These are phyloP conservation scores for Cutaneotrichosporon dermatis DNA, from an alignment of 1,284 basidiomycete species.

Conservation along the genomic window DNA sequence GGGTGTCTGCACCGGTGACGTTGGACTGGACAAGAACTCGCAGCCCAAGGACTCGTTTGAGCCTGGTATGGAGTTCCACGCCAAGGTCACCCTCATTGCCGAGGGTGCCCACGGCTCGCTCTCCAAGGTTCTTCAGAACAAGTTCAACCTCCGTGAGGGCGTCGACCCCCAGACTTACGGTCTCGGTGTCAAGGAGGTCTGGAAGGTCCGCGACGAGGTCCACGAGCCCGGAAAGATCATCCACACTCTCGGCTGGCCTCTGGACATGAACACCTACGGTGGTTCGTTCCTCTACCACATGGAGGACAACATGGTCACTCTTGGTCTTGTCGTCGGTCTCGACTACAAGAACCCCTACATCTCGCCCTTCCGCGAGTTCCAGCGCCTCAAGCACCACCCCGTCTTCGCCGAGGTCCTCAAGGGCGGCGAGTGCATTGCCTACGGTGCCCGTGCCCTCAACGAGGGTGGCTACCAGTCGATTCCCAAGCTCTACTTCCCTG, in stretches of 20 bases:
- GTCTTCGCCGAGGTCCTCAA: constrained; percentile 77
- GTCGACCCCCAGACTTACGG: constrained; percentile 92
- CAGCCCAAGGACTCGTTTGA: constrained; percentile 85
- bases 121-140: constrained; percentile 72
- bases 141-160: constrained; percentile 73
- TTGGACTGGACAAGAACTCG: constrained; percentile 77
- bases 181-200: constrained; percentile 95
- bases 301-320: constrained; percentile 82
- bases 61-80: constrained; percentile 93
- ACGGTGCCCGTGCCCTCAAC: constrained; percentile 85
- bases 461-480: constrained; percentile 94
- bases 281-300: constrained; percentile 96
- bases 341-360: constrained; percentile 95
- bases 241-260: constrained; percentile 92
- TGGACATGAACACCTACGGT: constrained; percentile 81
- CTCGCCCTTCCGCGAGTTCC: constrained; percentile 87
- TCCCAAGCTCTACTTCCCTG: constrained; percentile 88
- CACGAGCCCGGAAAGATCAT: constrained; percentile 80
- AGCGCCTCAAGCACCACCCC: constrained; percentile 97
- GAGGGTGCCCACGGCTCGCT: constrained; percentile 94
- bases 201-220: constrained; percentile 75
- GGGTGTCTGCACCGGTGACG: constrained; percentile 91
- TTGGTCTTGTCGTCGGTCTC: constrained; percentile 88
- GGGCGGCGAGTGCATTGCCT: constrained; percentile 74
- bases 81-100: constrained; percentile 89